Conservation (phyloP, 2,329 filamentous ascomycete species). For the Metarhizium humberi region DNA sequence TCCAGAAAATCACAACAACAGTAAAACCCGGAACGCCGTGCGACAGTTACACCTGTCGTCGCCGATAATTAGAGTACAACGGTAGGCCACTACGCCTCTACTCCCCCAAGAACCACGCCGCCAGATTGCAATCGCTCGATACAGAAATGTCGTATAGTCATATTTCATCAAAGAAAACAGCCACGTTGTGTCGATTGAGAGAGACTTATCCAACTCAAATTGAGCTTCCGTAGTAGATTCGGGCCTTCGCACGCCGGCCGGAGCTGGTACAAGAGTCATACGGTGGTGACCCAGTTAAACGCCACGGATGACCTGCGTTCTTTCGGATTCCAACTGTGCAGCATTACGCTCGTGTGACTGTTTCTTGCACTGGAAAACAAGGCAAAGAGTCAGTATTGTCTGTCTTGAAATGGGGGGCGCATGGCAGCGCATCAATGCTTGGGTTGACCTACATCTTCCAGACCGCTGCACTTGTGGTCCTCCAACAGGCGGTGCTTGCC, state of each 20-base stretch:
- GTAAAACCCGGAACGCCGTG: constrained; percentile 7
- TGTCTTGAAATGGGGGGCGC: background rate
- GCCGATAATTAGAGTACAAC: constrained; percentile 10
- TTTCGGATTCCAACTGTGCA: constrained; percentile 82
- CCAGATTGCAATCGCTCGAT: background rate
- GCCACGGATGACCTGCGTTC: constrained; percentile 88
- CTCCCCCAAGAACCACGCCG: constrained; percentile 3
- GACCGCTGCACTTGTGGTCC: constrained; percentile 82
- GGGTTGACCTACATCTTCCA: constrained; percentile 65
- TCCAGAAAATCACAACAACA: constrained; percentile 1
- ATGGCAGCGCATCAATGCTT: background rate
- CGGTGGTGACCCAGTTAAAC: constrained; percentile 42
- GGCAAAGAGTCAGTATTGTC: constrained; percentile 7
- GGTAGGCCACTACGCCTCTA: constrained; percentile 6
- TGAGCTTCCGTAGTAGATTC: background rate
- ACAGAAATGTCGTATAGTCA: constrained; percentile 10
- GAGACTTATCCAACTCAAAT: background rate
- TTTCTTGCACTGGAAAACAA: constrained; percentile 67
- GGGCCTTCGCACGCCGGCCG: background rate
- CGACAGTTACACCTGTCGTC: constrained; percentile 3
- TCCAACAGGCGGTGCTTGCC: constrained; percentile 90
- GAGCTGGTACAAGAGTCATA: background rate
- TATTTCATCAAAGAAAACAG: constrained; percentile 5
- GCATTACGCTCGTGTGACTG: constrained; percentile 92
- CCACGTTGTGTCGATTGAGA: background rate